A percentile compares a stretch with the other conserved stretches of the same genome.
Evolutionary conservation across 1,284 basidiomycete genomes (phyloP).

Genomic region (Sanghuangporus weigelae): DNA sequence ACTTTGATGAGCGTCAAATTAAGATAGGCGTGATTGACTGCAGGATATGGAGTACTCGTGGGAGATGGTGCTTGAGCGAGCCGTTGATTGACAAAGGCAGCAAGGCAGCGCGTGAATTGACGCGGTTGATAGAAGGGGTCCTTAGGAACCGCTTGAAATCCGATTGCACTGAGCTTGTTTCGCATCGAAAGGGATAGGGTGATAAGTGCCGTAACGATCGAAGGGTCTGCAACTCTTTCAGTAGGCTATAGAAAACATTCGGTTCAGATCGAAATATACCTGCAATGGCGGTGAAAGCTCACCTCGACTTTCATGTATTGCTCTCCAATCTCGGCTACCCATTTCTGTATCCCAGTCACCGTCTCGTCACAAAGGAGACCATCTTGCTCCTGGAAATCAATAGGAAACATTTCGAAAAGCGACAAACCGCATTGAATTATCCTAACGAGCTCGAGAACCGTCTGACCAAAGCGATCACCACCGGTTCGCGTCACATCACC

Average conservation of each 20-base stretch:
- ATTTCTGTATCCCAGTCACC: conserved; percentile 59
- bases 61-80: conserved; percentile 19
- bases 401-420: conserved; percentile 60
- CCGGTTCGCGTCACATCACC: conserved; percentile 35
- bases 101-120: conserved; percentile 42
- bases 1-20: conserved; percentile 43
- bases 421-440: conserved; percentile 62
- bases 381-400: conserved; percentile 36
- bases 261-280: background rate
- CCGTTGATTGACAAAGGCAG: conserved; percentile 25
- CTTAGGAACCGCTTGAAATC: conserved; percentile 52
- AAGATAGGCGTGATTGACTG: conserved; percentile 28
- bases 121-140: conserved; percentile 72
- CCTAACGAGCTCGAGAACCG: conserved; percentile 70
- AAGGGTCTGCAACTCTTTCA: conserved; percentile 68
- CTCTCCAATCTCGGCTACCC: conserved; percentile 61
- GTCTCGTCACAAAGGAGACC: conserved; percentile 73
- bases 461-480: conserved; percentile 42
- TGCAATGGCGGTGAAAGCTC: conserved; percentile 18
- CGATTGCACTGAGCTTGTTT: conserved; percentile 59
- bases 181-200: conserved; percentile 60
- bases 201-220: conserved; percentile 60
- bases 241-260: conserved; percentile 47
- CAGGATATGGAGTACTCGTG: conserved; percentile 25
- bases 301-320: conserved; percentile 59